These are phyloP conservation scores for Starmerella vaccinii DNA, from an alignment of 805 yeast species.

Conservation along the genomic window DNA sequence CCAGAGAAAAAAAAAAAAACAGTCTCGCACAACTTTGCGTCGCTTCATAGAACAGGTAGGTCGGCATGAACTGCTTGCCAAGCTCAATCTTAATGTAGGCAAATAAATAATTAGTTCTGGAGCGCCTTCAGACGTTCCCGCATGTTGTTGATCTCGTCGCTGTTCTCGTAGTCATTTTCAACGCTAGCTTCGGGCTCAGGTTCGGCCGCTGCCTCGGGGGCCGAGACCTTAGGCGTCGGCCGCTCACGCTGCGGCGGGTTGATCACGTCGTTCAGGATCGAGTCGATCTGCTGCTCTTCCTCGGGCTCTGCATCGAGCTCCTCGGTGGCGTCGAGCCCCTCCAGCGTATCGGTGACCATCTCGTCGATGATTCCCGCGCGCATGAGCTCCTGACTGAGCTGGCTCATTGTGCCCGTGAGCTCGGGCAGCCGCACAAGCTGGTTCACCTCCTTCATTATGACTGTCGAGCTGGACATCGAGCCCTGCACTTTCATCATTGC, in stretches of 20 bases:
- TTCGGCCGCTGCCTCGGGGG: conserved; percentile 16
- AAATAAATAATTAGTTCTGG: conserved; percentile 41
- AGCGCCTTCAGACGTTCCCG: conserved; percentile 77
- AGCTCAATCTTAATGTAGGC: too few species aligned
- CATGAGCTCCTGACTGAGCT: conserved; percentile 74
- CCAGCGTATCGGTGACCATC: conserved; percentile 88
- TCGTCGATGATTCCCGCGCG: conserved; percentile 64
- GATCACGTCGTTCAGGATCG: conserved; percentile 34
- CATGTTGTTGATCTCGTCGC: conserved; percentile 62
- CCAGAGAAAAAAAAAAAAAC: too few species aligned
- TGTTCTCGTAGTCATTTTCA: conserved; percentile 54
- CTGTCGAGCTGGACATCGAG: conserved; percentile 66
- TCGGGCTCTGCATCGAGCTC: conserved; percentile 37
- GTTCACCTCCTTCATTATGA: conserved; percentile 82
- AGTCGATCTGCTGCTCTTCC: conserved; percentile 31
- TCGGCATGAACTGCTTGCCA: too few species aligned
- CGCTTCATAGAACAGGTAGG: too few species aligned
- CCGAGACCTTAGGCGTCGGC: not conserved
- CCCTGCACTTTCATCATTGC: conserved; percentile 74
- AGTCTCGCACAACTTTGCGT: too few species aligned
- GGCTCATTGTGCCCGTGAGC: conserved; percentile 71
- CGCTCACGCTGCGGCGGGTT: conserved; percentile 25
- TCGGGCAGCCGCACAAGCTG: conserved; percentile 68
- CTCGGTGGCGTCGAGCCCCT: conserved; percentile 52
- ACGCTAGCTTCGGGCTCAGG: conserved; percentile 35